Base-by-base conservation (phyloP, 2,329 filamentous ascomycete species). In the Daldinia sp. region DNA sequence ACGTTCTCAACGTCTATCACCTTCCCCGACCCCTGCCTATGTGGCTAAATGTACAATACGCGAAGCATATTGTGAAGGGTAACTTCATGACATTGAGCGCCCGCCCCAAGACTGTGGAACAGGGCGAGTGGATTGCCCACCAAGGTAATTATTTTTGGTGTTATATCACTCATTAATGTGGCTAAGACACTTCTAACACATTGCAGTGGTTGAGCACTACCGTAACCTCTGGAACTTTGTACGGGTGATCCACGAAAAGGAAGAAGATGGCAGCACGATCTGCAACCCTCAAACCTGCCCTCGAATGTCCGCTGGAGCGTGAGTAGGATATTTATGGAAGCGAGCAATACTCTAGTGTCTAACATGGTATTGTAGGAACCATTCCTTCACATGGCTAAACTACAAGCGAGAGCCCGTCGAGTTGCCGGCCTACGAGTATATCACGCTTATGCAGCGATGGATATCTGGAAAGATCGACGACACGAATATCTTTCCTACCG, bases 31-130 rank as follows among this genome's bases (percentile, higher is more conserved):
- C 86, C 29, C 81, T 88, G 62, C 91, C 91, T 13, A 80, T 92
- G 64, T 93, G 91, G 87, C 87, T 93, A 72, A 90, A 91, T 73
- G 85, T 90, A 58, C 81, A 87, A 64, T 90, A 92, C 75, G 89
- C 91, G 56, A 91, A 90, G 75, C 88, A 96, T 73, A 96, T 97
- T 68, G 94, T 97, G 73, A 96, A 94, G 81, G 94, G 94, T 62
- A 98, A 97, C 81, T 97, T 98, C 76, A 93, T 97, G 90, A 97
- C 94, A 9, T 80, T 98, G 62, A 96, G 94, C 72, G 93, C 93
- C 50, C 90, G 94, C 74, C 94, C 94, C 19, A 94, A 94, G 81
- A 94, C 95, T 58, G 92, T 97, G 45, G 94, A 97, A 73, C 88
- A 93, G 75, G 94, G 93, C 69, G 94, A 98, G 79, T 98, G 94